Conservation (phyloP, 2,329 filamentous ascomycete species). For the Laburnicola sp. region DNA sequence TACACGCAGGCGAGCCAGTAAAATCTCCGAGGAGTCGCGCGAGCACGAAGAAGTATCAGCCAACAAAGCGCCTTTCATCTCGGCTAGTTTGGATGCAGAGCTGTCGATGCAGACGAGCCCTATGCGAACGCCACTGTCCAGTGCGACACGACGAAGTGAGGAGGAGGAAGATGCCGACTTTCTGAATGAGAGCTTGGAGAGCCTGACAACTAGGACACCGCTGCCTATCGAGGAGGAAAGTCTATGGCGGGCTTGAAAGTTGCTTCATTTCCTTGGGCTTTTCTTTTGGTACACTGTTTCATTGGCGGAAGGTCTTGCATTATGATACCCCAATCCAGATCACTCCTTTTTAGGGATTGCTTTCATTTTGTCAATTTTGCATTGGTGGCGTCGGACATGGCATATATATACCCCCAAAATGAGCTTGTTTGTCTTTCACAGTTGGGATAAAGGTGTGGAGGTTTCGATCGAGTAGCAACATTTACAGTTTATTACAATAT, state of each 20-base stretch:
- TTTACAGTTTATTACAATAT: too few species aligned
- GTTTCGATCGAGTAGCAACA: too few species aligned
- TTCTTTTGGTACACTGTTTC: too few species aligned
- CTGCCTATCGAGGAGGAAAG: conserved; percentile 48
- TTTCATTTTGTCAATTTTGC: neutral
- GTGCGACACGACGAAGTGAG: conserved; percentile 31
- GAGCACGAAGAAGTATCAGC: conserved; percentile 15
- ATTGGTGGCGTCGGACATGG: conserved; percentile 1
- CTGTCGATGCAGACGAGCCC: conserved; percentile 35
- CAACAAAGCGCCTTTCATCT: conserved; percentile 27
- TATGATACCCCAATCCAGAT: conserved; percentile 1
- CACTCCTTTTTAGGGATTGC: neutral
- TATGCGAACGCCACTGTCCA: conserved; percentile 38
- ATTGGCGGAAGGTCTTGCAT: neutral
- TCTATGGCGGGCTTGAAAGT: conserved; percentile 38
- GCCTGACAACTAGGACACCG: conserved; percentile 34
- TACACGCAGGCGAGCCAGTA: conserved; percentile 29
- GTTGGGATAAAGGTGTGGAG: neutral
- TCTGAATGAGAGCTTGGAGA: conserved; percentile 34
- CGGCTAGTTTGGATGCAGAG: conserved; percentile 38
- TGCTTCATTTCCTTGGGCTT: too few species aligned
- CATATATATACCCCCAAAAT: conserved; percentile 9
- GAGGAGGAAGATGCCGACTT: conserved; percentile 42
- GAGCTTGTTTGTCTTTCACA: neutral
- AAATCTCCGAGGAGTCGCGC: conserved; percentile 18